Evolutionary conservation across 495 filamentous ascomycete genomes (phyloP), one percentile per base, ranked within the genome.

Genomic region (Penicillium robsamsonii): DNA sequence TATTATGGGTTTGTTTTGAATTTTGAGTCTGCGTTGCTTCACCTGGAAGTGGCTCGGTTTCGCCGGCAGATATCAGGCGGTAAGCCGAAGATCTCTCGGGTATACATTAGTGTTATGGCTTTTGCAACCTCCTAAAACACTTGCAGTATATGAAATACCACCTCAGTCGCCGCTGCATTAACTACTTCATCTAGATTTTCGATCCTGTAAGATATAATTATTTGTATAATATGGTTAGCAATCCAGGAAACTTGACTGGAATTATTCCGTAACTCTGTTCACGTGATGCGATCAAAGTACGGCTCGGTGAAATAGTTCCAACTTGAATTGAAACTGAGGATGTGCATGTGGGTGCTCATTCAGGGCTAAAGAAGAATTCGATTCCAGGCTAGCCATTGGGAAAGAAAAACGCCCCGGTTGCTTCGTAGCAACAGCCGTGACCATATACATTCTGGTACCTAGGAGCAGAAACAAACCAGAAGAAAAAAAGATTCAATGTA

Each of bases 391-490:
- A 50, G 27, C 33, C 22, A 17, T 25, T 41, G 27, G 11, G 15
- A n/a, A 22, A 46, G n/a, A 33, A 31, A n/a, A 59, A 60, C 56
- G 60, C 60, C 56, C 52, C 52, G 43, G 52, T 50, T 47, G 48
- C 53, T 49, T 50, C 31, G 24, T 41, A 56, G 60, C 51, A 46
- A 62, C 52, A 55, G 12, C 56, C 56, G 22, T 62, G 50, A 31
- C 46, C 55, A 57, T 50, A 46, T 55, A 62, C 56, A 62, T 59
- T 62, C 60, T 62, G 60, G 47, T 41, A 35, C 42, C 38, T 31
- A 33, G 38, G 22, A 51, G 38, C 37, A 30, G 37, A 43, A 50
- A 52, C 38, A 52, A 52, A 42, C 50, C 24, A 52, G 24, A 43
- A 13, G 2, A 20, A 27, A 15, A 42, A 31, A 55, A 40, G 3